Conservation (phyloP, 352 stramenopile genomes). For the Pythium pyrilobum region DNA sequence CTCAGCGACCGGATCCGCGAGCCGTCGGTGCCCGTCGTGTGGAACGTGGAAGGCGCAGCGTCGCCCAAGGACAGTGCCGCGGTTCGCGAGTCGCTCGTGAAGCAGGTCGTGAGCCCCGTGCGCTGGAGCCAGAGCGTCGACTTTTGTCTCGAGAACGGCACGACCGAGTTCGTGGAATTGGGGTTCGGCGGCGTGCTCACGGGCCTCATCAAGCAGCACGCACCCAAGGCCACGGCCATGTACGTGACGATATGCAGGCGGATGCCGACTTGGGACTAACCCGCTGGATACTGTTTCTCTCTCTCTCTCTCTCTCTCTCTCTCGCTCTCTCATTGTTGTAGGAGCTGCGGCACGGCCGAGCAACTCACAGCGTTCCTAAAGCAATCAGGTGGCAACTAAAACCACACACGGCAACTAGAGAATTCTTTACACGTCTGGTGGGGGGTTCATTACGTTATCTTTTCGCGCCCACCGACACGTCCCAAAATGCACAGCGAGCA, state of each 20-base stretch:
- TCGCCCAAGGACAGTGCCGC: constrained; percentile 31
- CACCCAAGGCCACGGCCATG: constrained; percentile 20
- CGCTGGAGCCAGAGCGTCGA: constrained; percentile 81
- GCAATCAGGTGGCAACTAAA: neutral
- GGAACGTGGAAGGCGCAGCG: constrained; percentile 64
- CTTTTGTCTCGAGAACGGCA: constrained; percentile 42
- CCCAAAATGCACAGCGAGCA: too few relatives aligned
- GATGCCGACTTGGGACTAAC: too few relatives aligned
- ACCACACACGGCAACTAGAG: neutral
- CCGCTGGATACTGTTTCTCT: too few relatives aligned
- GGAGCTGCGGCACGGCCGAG: constrained; percentile 51
- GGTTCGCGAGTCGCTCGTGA: constrained; percentile 40
- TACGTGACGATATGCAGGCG: constrained; percentile 16
- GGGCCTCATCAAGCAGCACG: constrained; percentile 73
- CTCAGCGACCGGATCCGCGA: constrained; percentile 24
- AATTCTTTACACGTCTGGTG: constrained; percentile 9
- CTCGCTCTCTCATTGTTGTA: constrained; percentile 8
- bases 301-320: too few relatives aligned
- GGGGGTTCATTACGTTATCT: constrained; percentile 12
- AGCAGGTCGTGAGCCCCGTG: constrained; percentile 65
- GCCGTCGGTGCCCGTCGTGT: constrained; percentile 65
- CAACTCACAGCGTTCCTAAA: constrained; percentile 50
- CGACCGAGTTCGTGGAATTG: constrained; percentile 60
- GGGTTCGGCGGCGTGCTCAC: constrained; percentile 66
- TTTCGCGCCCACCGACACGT: too few relatives aligned